phyloP scores from a whole-genome alignment of 2,329 filamentous ascomycete genomes.

The Trichoderma arundinaceum region DNA sequence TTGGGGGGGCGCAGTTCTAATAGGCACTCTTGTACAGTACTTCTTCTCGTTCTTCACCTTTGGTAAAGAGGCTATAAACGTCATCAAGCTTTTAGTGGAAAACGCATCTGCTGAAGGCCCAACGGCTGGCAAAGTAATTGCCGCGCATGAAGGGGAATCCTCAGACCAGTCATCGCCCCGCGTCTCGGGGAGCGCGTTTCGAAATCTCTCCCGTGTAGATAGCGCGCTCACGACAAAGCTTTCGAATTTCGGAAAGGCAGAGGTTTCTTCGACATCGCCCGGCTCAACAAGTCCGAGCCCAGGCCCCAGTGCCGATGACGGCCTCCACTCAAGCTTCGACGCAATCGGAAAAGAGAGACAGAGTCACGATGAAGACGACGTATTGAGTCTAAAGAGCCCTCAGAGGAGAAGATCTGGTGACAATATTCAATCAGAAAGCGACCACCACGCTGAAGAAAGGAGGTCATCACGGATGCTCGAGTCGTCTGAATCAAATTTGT shows the following conservation, averaged over 20 bases:
- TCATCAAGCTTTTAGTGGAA: constrained; percentile 75
- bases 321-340: constrained; percentile 58
- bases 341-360: constrained; percentile 54
- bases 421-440: constrained; percentile 58
- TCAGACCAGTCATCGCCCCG: constrained; percentile 34
- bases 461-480: constrained; percentile 59
- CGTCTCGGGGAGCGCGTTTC: constrained; percentile 41
- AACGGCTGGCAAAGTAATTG: constrained; percentile 36
- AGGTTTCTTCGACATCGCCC: constrained; percentile 60
- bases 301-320: constrained; percentile 61
- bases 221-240: constrained; percentile 50
- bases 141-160: constrained; percentile 32
- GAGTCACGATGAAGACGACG: constrained; percentile 59
- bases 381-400: constrained; percentile 50
- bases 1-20: not conserved
- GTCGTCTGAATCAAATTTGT: constrained; percentile 76
- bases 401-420: constrained; percentile 69
- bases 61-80: constrained; percentile 80
- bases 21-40: constrained; percentile 60
- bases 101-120: constrained; percentile 58
- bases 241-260: constrained; percentile 65
- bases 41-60: constrained; percentile 95
- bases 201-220: constrained; percentile 37
- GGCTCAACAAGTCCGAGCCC: constrained; percentile 56
- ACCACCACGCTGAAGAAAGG: constrained; percentile 53